These are phyloP conservation scores for Solanum tarapatanum DNA, from an alignment of 257 asterid genomes.

Conservation along the genomic window DNA sequence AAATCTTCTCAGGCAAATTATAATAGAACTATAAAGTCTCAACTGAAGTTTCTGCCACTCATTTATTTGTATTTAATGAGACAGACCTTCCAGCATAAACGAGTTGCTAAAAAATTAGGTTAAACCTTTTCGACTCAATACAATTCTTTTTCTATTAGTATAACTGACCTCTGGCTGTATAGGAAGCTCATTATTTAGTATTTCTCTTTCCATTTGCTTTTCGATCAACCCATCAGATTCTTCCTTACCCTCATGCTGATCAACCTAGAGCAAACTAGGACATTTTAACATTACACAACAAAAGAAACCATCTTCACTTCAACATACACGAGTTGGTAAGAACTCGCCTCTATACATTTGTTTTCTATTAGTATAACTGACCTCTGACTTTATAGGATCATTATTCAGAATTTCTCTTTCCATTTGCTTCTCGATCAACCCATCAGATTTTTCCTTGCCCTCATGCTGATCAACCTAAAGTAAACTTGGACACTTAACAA, in stretches of 20 bases:
- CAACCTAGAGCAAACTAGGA: slow-evolving; percentile 6
- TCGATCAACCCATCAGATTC: slow-evolving; percentile 18
- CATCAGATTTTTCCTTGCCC: slow-evolving; percentile 3
- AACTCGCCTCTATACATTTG: background rate
- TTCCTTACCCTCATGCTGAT: slow-evolving; percentile 40
- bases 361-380: slow-evolving; percentile 10
- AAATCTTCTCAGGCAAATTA: background rate
- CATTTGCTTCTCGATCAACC: slow-evolving; percentile 4
- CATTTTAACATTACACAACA: background rate
- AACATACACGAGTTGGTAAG: background rate
- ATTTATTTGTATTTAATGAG: background rate
- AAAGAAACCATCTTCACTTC: background rate
- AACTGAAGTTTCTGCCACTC: background rate
- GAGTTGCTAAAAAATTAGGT: background rate
- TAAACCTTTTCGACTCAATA: background rate
- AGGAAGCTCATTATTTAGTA: slow-evolving; percentile 18
- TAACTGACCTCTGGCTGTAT: slow-evolving; percentile 39
- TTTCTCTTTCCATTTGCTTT: slow-evolving; percentile 34
- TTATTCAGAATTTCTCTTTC: slow-evolving; percentile 20
- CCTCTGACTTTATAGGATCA: slow-evolving; percentile 38
- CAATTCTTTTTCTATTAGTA: background rate
- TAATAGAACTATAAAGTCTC: background rate
- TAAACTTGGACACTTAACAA: background rate
- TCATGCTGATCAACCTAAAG: slow-evolving; percentile 20
- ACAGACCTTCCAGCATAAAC: background rate